These are phyloP conservation scores for Chytriomyces sp. DNA, from an alignment of 192 early-diverging fungal species.

Conservation along the genomic window DNA sequence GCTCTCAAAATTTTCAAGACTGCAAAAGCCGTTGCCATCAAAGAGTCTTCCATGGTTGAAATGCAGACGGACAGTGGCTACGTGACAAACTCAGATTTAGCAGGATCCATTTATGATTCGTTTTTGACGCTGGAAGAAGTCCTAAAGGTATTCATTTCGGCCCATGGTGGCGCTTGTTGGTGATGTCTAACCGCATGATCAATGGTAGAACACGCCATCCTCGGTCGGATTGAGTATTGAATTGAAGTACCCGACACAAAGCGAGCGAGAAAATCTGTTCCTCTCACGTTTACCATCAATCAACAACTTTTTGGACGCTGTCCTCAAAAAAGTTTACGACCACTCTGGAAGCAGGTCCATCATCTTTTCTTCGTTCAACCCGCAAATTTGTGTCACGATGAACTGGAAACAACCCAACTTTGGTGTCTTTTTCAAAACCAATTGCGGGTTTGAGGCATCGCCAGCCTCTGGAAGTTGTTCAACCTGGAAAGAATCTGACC, in stretches of 20 bases:
- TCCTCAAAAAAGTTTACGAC: conserved; percentile 88
- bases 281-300: conserved; percentile 70
- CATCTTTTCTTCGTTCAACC: conserved; percentile 93
- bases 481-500: conserved; percentile 41
- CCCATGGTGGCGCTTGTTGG: not conserved
- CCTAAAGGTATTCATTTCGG: conserved; percentile 63
- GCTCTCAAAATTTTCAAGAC: conserved; percentile 56
- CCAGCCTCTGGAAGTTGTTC: conserved; percentile 5
- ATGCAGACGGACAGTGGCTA: conserved; percentile 23
- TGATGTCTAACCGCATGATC: not conserved
- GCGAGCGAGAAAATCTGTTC: conserved; percentile 56
- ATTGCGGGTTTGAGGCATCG: conserved; percentile 64
- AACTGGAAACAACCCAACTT: conserved; percentile 99
- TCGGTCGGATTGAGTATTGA: conserved; percentile 84
- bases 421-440: conserved; percentile 91
- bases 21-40: not conserved
- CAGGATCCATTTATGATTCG: conserved; percentile 29
- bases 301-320: conserved; percentile 85
- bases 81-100: conserved; percentile 10
- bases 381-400: conserved; percentile 85
- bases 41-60: conserved; percentile 4
- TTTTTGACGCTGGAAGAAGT: conserved; percentile 70
- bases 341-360: conserved; percentile 59
- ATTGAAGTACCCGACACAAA: conserved; percentile 83
- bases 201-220: conserved; percentile 64